Conservation (phyloP, 2,329 filamentous ascomycete genomes). For the Cephalotrichum gorgonifer region DNA sequence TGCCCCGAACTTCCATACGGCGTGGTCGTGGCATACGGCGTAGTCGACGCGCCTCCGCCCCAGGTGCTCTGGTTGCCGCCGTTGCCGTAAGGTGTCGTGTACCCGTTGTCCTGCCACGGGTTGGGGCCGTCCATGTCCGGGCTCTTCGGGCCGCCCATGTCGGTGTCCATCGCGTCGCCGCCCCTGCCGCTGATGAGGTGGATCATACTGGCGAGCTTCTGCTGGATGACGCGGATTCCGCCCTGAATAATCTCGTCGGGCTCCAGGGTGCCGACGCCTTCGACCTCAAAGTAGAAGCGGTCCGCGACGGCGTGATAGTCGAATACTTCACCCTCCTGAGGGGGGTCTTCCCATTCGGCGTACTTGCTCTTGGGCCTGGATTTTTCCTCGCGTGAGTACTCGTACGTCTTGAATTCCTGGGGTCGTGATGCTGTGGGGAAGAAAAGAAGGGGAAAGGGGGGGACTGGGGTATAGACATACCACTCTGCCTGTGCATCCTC, state of each 20-base stretch:
- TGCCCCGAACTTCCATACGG: slow-evolving; percentile 28
- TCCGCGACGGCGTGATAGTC: slow-evolving; percentile 80
- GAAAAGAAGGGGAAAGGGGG: background rate
- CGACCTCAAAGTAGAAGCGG: slow-evolving; percentile 89
- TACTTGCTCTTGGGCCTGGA: slow-evolving; percentile 78
- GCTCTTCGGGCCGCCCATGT: slow-evolving; percentile 55
- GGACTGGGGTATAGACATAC: slow-evolving; percentile 38
- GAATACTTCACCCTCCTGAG: slow-evolving; percentile 75
- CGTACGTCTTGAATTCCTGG: too few relatives aligned
- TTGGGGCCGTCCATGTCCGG: slow-evolving; percentile 52
- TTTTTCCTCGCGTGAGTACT: slow-evolving; percentile 16
- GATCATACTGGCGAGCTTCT: slow-evolving; percentile 78
- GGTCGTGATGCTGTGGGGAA: background rate
- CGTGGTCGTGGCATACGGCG: slow-evolving; percentile 29
- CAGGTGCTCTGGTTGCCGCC: slow-evolving; percentile 52
- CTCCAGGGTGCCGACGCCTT: slow-evolving; percentile 77
- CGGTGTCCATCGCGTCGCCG: slow-evolving; percentile 47
- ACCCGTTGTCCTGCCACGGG: slow-evolving; percentile 53
- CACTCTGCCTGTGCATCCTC: slow-evolving; percentile 70
- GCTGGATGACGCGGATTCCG: slow-evolving; percentile 79
- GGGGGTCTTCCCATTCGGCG: slow-evolving; percentile 67
- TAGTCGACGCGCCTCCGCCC: slow-evolving; percentile 44
- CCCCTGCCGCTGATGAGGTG: slow-evolving; percentile 45
- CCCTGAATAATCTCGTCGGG: slow-evolving; percentile 83
- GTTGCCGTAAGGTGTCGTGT: slow-evolving; percentile 56